Conservation (phyloP, 768 basidiomycete genomes). For the Termitomyces sp. region DNA sequence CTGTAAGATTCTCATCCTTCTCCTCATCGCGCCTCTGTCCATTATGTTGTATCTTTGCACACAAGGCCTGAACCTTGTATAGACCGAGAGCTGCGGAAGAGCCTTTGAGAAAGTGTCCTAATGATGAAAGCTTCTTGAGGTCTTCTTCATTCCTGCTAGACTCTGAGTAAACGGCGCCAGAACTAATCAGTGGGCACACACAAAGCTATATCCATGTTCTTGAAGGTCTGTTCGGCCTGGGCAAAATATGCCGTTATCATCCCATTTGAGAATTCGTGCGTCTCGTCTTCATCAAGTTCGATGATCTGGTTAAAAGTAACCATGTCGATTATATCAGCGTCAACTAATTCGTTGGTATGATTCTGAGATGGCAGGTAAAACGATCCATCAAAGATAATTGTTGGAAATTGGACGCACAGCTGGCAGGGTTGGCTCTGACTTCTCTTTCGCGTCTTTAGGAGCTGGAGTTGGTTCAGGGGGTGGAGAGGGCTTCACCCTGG, state of each 20-base stretch:
- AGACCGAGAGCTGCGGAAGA: constrained; percentile 94
- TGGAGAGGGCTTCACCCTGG: neutral
- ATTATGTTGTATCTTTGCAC: constrained; percentile 90
- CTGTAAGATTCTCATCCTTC: constrained; percentile 34
- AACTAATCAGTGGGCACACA: constrained; percentile 40
- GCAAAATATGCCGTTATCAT: constrained; percentile 82
- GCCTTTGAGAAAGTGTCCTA: constrained; percentile 96
- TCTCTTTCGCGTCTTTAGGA: neutral
- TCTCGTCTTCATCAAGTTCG: constrained; percentile 80
- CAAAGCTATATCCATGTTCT: constrained; percentile 75
- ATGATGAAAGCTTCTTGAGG: constrained; percentile 60
- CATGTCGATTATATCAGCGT: constrained; percentile 59
- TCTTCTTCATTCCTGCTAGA: constrained; percentile 51
- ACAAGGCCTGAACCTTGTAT: constrained; percentile 73
- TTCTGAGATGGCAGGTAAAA: constrained; percentile 10
- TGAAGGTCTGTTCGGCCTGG: constrained; percentile 77
- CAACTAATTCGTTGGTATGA: neutral
- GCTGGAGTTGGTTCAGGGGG: constrained; percentile 2
- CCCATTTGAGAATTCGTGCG: constrained; percentile 66
- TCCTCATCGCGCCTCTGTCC: constrained; percentile 68
- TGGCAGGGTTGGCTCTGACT: neutral
- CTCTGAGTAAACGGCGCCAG: neutral
- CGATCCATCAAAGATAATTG: constrained; percentile 4
- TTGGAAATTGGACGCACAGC: constrained; percentile 3
- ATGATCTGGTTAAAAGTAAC: constrained; percentile 83